These are phyloP conservation scores for Cerioporus squamosus DNA, from an alignment of 1,284 basidiomycete species.

Conservation along the genomic window DNA sequence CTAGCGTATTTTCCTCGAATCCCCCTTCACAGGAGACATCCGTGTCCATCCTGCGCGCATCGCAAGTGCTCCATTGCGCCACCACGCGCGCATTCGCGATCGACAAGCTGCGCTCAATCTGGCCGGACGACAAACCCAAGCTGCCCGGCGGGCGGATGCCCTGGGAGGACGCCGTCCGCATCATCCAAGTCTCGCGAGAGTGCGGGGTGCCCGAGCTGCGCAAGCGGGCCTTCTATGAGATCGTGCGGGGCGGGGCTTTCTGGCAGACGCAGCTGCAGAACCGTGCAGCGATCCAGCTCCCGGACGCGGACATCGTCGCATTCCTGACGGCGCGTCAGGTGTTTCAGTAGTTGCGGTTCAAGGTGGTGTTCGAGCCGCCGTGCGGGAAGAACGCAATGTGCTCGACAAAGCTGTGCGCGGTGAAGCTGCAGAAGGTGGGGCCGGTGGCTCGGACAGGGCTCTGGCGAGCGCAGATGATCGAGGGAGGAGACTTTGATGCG, in stretches of 20 bases:
- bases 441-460: background rate
- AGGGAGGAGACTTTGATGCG: slow-evolving; percentile 28
- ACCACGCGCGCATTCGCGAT: slow-evolving; percentile 27
- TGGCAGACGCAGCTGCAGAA: slow-evolving; percentile 21
- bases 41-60: slow-evolving; percentile 29
- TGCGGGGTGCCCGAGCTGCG: slow-evolving; percentile 35
- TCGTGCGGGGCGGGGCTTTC: slow-evolving; percentile 31
- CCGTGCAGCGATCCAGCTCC: background rate
- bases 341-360: slow-evolving; percentile 5
- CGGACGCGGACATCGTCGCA: slow-evolving; percentile 18
- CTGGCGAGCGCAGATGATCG: slow-evolving; percentile 29
- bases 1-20: background rate
- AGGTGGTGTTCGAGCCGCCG: no score
- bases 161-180: slow-evolving; percentile 22
- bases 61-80: slow-evolving; percentile 29
- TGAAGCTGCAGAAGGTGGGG: background rate
- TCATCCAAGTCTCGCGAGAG: slow-evolving; percentile 26
- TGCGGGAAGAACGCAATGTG: no score
- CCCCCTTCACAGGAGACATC: background rate
- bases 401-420: no score
- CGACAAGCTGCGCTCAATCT: slow-evolving; percentile 29
- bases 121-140: slow-evolving; percentile 27
- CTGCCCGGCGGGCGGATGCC: slow-evolving; percentile 3
- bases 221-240: slow-evolving; percentile 42
- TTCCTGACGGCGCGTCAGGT: slow-evolving; percentile 27